These are phyloP conservation scores for Diaporthe longicolla DNA, from an alignment of 2,329 filamentous ascomycete species.

Conservation along the genomic window DNA sequence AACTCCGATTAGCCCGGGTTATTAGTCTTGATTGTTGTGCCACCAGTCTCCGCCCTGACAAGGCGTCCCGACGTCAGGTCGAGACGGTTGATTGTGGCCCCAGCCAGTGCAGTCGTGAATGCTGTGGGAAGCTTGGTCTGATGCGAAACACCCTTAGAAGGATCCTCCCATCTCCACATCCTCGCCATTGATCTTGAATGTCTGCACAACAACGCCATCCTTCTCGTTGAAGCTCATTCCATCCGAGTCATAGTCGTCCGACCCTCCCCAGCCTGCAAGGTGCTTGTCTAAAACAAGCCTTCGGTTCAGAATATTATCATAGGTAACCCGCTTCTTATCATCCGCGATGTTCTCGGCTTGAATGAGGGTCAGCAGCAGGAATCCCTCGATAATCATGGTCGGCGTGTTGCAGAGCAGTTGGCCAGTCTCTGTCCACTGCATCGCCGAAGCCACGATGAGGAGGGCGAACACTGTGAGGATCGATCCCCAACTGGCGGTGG, in stretches of 20 bases:
- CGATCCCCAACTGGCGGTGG: constrained; percentile 43
- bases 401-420: constrained; percentile 52
- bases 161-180: constrained; percentile 36
- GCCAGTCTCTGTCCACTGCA: constrained; percentile 50
- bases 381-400: constrained; percentile 50
- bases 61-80: constrained; percentile 14
- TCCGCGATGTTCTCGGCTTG: constrained; percentile 49
- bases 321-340: constrained; percentile 45
- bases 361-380: constrained; percentile 48
- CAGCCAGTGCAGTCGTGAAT: neutral
- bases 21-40: neutral
- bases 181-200: constrained; percentile 25
- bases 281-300: constrained; percentile 48
- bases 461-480: constrained; percentile 45
- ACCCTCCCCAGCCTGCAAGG: constrained; percentile 38
- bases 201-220: constrained; percentile 23
- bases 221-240: constrained; percentile 29
- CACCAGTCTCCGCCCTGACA: no score
- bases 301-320: constrained; percentile 48
- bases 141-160: neutral
- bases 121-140: neutral
- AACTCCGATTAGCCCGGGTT: neutral
- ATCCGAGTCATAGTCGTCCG: constrained; percentile 25
- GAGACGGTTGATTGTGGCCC: neutral
- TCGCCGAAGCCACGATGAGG: constrained; percentile 45